Evolutionary conservation across 2,329 filamentous ascomycete genomes (phyloP).

Genomic region (Xylariales sp.): DNA sequence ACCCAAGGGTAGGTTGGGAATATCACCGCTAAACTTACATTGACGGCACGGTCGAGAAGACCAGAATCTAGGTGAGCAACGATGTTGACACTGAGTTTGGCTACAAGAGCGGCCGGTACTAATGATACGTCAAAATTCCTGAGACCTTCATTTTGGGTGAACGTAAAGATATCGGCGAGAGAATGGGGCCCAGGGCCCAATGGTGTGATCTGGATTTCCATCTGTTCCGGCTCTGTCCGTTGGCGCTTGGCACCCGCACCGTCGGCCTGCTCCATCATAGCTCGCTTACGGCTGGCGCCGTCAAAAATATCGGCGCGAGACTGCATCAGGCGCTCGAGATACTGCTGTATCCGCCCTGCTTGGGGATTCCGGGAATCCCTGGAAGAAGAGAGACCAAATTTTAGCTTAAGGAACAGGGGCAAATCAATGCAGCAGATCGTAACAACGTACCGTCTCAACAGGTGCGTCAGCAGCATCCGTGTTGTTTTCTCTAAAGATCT

Average conservation of each 20-base stretch:
- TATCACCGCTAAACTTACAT: conserved; percentile 50
- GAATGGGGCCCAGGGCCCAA: conserved; percentile 72
- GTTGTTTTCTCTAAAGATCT: conserved; percentile 95
- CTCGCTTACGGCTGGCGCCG: conserved; percentile 73
- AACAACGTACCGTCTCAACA: conserved; percentile 65
- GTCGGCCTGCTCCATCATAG: conserved; percentile 65
- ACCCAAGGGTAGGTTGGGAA: too few species aligned
- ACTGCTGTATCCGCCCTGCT: conserved; percentile 75
- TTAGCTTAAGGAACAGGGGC: too few species aligned
- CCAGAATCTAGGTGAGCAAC: conserved; percentile 67
- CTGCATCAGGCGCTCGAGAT: conserved; percentile 78
- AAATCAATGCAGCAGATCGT: conserved; percentile 3
- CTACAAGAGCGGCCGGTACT: conserved; percentile 70
- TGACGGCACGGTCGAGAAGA: conserved; percentile 68
- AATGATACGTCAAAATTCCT: conserved; percentile 76
- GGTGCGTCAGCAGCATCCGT: conserved; percentile 75
- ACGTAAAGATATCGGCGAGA: conserved; percentile 79
- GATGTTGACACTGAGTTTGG: conserved; percentile 77
- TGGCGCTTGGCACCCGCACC: conserved; percentile 81
- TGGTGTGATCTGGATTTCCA: conserved; percentile 57
- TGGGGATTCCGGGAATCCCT: conserved; percentile 80
- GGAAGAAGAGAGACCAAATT: conserved; percentile 2
- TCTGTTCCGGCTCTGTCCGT: conserved; percentile 44
- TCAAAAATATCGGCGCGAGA: conserved; percentile 75
- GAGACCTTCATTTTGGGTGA: conserved; percentile 71